Evolutionary conservation across 1,284 basidiomycete genomes (phyloP).

Genomic region (Ustilago nuda): DNA sequence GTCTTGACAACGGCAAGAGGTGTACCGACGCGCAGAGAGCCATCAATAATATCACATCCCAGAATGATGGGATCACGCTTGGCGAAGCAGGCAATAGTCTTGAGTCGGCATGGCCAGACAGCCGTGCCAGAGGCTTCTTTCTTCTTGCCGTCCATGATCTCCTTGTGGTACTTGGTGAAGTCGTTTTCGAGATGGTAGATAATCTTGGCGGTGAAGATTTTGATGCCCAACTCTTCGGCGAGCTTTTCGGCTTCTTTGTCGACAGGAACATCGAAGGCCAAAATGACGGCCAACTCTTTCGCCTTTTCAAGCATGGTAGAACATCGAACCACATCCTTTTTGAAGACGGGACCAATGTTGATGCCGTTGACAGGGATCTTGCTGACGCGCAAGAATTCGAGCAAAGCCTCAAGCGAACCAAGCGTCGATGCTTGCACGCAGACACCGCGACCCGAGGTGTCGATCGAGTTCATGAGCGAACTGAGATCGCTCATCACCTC

Average conservation of each 20-base stretch:
- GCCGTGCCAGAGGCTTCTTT: constrained; percentile 92
- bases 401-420: constrained; percentile 93
- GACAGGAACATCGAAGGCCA: constrained; percentile 92
- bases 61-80: constrained; percentile 96
- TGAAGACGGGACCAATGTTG: constrained; percentile 97
- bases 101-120: constrained; percentile 95
- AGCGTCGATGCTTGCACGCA: constrained; percentile 98
- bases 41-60: constrained; percentile 96
- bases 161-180: constrained; percentile 94
- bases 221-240: constrained; percentile 93
- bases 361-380: constrained; percentile 91
- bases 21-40: constrained; percentile 87
- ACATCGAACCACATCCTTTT: constrained; percentile 92
- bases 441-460: constrained; percentile 94
- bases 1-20: constrained; percentile 93
- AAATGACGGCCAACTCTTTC: constrained; percentile 92
- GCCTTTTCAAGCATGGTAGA: constrained; percentile 96
- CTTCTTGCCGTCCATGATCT: constrained; percentile 92
- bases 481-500: constrained; percentile 98
- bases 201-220: constrained; percentile 96
- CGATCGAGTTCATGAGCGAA: constrained; percentile 87
- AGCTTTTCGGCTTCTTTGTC: constrained; percentile 91
- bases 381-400: constrained; percentile 93
- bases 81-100: constrained; percentile 90
- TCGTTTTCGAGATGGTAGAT: constrained; percentile 99